Conservation (phyloP, 2,329 filamentous ascomycete species). For the Pyrenochaeta sp. region DNA sequence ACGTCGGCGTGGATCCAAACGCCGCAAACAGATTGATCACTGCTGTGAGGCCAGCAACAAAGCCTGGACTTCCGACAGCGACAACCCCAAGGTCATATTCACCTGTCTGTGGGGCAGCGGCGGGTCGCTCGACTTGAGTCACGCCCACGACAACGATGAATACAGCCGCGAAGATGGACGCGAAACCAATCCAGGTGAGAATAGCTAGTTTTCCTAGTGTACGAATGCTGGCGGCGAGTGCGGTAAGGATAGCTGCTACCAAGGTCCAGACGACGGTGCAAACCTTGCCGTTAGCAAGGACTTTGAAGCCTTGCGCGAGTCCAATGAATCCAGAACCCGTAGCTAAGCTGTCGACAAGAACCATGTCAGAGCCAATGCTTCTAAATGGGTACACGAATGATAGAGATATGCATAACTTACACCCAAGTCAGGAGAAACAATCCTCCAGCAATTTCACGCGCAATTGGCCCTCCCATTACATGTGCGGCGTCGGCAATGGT, state of each 20-base stretch:
- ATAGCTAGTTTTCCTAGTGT: conserved; percentile 1
- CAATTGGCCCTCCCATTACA: no score
- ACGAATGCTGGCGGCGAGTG: neutral
- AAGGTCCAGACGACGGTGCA: conserved; percentile 4
- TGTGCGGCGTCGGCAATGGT: no score
- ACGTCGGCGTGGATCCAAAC: neutral
- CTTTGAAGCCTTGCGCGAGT: neutral
- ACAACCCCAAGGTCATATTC: neutral
- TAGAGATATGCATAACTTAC: no score
- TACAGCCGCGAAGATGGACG: conserved; percentile 5
- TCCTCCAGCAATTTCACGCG: no score
- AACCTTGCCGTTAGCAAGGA: conserved; percentile 2
- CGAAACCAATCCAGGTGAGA: conserved; percentile 7
- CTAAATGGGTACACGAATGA: no score
- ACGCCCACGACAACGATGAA: conserved; percentile 8
- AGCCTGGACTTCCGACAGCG: neutral
- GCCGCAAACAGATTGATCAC: conserved; percentile 2
- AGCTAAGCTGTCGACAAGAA: no score
- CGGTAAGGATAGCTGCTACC: conserved; percentile 1
- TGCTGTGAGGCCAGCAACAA: conserved; percentile 3
- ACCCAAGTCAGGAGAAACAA: no score
- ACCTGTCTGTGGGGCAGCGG: conserved; percentile 4
- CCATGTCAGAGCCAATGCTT: no score
- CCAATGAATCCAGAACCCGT: no score
- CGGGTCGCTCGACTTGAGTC: conserved; percentile 5